phyloP scores from a whole-genome alignment of 2,329 filamentous ascomycete genomes.

The Trichoderma cornu-damae region DNA sequence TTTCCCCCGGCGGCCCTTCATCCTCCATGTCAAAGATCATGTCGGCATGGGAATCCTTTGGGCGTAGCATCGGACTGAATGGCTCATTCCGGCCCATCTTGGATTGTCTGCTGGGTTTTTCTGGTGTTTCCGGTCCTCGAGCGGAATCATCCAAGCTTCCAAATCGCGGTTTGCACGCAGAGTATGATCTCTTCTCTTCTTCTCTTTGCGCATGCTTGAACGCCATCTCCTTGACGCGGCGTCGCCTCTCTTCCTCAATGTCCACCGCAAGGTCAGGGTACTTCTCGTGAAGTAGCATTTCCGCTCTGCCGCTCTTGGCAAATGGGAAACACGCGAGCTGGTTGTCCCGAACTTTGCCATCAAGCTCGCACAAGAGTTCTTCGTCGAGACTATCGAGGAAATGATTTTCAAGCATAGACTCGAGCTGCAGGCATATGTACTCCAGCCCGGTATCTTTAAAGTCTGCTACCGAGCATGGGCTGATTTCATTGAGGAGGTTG shows the following conservation, averaged over 20 bases:
- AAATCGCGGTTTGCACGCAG: conserved; percentile 55
- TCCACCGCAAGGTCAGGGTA: conserved; percentile 59
- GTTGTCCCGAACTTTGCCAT: conserved; percentile 73
- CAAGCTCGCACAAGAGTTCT: conserved; percentile 74
- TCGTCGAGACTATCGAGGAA: conserved; percentile 80
- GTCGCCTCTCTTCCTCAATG: conserved; percentile 63
- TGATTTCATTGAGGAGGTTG: conserved; percentile 77
- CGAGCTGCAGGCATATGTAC: conserved; percentile 87
- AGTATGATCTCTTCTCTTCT: conserved; percentile 57
- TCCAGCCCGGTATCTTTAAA: conserved; percentile 88
- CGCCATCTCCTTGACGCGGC: conserved; percentile 70
- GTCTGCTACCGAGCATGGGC: conserved; percentile 72
- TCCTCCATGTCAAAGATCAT: conserved; percentile 96
- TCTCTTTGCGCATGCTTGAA: conserved; percentile 60
- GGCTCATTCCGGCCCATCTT: conserved; percentile 49
- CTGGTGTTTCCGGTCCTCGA: conserved; percentile 37
- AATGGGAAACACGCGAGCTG: conserved; percentile 75
- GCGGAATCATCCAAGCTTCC: conserved; percentile 61
- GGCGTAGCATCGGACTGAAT: conserved; percentile 61
- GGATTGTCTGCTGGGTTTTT: conserved; percentile 44
- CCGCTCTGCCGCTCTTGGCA: conserved; percentile 67
- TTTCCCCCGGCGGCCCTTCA: conserved; percentile 43
- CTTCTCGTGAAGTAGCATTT: conserved; percentile 58
- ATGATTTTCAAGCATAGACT: conserved; percentile 86
- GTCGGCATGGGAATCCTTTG: conserved; percentile 65